Conservation (phyloP, 1,284 basidiomycete genomes). For the Pseudozyma hubeiensis region DNA sequence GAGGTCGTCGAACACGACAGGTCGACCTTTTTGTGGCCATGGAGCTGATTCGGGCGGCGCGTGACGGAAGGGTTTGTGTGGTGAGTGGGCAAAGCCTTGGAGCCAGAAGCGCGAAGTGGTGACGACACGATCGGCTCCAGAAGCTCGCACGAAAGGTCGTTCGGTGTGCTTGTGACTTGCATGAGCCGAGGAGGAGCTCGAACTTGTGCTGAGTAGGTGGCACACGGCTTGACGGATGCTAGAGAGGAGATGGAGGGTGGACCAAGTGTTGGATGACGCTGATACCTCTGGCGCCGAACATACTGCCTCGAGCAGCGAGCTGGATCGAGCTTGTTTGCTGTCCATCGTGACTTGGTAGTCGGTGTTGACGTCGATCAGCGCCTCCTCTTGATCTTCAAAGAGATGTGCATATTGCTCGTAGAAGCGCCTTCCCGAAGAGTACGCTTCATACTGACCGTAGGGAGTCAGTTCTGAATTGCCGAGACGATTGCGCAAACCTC, state of each 20-base stretch:
- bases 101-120: slow-evolving; percentile 46
- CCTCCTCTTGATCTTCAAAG: slow-evolving; percentile 1
- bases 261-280: neutral
- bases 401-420: slow-evolving; percentile 39
- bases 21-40: slow-evolving; percentile 41
- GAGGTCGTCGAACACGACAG: slow-evolving; percentile 15
- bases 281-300: neutral
- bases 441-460: slow-evolving; percentile 48
- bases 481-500: slow-evolving; percentile 38
- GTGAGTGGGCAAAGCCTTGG: slow-evolving; percentile 34
- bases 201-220: neutral
- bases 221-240: slow-evolving; percentile 10
- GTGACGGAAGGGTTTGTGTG: slow-evolving; percentile 31
- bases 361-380: slow-evolving; percentile 28
- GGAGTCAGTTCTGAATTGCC: slow-evolving; percentile 47
- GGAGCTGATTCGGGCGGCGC: slow-evolving; percentile 38
- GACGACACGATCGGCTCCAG: slow-evolving; percentile 42
- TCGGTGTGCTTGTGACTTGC: neutral
- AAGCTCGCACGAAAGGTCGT: slow-evolving; percentile 40
- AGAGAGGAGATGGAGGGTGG: slow-evolving; percentile 7
- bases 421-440: slow-evolving; percentile 40
- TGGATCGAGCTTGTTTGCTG: neutral
- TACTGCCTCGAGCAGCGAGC: neutral
- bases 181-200: neutral
- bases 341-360: slow-evolving; percentile 10